Base-by-base conservation (phyloP, 2,329 filamentous ascomycete genomes). In the Bretziella fagacearum region DNA sequence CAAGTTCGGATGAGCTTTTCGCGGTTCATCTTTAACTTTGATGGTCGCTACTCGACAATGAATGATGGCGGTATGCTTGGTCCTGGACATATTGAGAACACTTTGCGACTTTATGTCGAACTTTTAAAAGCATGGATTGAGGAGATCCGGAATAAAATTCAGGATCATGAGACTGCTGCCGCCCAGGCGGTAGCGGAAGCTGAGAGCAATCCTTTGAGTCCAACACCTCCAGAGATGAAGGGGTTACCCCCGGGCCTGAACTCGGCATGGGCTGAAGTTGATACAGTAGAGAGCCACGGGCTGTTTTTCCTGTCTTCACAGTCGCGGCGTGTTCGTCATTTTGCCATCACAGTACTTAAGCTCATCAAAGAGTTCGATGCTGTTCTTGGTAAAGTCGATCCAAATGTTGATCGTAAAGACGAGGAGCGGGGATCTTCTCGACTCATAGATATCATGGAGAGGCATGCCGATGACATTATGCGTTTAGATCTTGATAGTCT, bases 231-330 rank as follows among this genome's bases (percentile, higher is more conserved):
- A 82, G 32, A 84, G 75, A 39, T 44, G 53, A 71, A 84, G 47
- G 83, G 77, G 10, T 66, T 84, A 50, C 81, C 85, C 51, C 72
- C 95, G 25, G 87, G 95, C 61, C 65, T 93, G 26, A 93, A 87
- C 0, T 83, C 81, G 48, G 80, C 93, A 2, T 84, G 87, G 69
- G 85, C 86, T 1, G 84, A 96, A 58, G 89, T 98, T 22, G 91
- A 98, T 55, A 87, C 95, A 60, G 84, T 95, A 13, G 91, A 98
- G 60, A 93, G 89, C 0, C 91, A 96, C 58, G 93, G 91, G 0
- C 64, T 98, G 2, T 98, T 98, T 67, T 98, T 98, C 59, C 67
- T 98, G 5, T 98, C 91, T 60, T 98, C 91, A 0, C 91, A 96
- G 55, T 95, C 91, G 4, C 75, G 85, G 46, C 76, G 84, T 46